phyloP scores from a whole-genome alignment of 257 asterid genomes.

The Jacaranda mimosifolia region DNA sequence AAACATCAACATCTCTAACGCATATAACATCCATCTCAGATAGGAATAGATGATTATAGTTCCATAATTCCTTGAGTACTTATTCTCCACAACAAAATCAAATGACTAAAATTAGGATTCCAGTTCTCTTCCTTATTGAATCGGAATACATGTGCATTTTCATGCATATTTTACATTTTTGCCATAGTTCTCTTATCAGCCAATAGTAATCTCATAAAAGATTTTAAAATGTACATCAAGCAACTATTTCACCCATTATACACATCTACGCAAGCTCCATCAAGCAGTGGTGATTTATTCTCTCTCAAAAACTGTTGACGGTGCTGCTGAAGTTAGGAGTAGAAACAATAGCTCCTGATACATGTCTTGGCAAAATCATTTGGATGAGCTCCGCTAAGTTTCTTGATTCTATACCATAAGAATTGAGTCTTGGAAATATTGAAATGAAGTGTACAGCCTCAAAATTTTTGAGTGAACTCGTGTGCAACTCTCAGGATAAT shows the following conservation, averaged over 20 bases:
- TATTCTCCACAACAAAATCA: neutral
- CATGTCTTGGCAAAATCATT: constrained; percentile 11
- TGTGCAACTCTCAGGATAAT: neutral
- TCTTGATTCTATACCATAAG: neutral
- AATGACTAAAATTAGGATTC: constrained; percentile 13
- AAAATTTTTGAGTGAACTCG: neutral
- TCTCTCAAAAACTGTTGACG: neutral
- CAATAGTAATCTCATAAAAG: constrained; percentile 1
- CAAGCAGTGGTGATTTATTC: neutral
- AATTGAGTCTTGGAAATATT: neutral
- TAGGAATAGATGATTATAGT: constrained; percentile 9
- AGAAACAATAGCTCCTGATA: constrained; percentile 8
- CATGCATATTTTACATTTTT: neutral
- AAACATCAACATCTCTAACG: constrained; percentile 22
- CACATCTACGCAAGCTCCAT: neutral
- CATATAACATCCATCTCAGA: neutral
- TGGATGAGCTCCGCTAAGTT: neutral
- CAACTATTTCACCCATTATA: neutral
- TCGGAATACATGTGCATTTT: neutral
- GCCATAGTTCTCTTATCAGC: neutral
- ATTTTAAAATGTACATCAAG: neutral
- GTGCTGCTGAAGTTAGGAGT: constrained; percentile 2
- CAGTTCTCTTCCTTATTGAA: constrained; percentile 11
- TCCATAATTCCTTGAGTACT: neutral
- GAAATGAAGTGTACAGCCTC: constrained; percentile 6